Conservation (phyloP, 108 stramenopile genomes). For the Schizochytrium sp. region DNA sequence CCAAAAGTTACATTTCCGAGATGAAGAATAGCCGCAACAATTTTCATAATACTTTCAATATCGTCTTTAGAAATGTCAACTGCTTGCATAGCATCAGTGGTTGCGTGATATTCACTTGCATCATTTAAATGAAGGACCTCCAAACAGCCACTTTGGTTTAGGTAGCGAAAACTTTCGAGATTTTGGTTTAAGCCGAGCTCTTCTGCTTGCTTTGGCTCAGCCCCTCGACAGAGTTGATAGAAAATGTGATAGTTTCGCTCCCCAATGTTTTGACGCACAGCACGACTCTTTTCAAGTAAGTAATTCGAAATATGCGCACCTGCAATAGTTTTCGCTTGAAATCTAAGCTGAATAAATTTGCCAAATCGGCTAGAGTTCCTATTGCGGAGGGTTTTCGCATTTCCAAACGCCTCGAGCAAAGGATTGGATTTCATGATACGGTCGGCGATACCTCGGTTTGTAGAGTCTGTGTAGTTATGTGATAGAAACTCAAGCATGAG, state of each 20-base stretch:
- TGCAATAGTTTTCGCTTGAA: slow-evolving; percentile 49
- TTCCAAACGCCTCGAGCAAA: slow-evolving; percentile 67
- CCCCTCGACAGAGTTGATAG: slow-evolving; percentile 74
- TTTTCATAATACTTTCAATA: background rate
- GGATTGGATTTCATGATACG: slow-evolving; percentile 61
- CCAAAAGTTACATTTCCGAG: slow-evolving; percentile 67
- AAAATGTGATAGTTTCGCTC: slow-evolving; percentile 82
- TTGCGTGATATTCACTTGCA: slow-evolving; percentile 63
- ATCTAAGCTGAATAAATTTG: slow-evolving; percentile 63
- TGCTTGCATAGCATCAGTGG: slow-evolving; percentile 56
- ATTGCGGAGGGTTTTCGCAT: slow-evolving; percentile 64
- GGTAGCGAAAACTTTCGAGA: slow-evolving; percentile 30
- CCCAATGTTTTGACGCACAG: slow-evolving; percentile 73
- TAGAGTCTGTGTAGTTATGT: background rate
- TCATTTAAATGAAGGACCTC: slow-evolving; percentile 20
- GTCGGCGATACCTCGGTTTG: background rate
- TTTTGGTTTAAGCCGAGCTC: slow-evolving; percentile 75
- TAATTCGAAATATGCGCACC: slow-evolving; percentile 73
- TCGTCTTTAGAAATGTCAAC: slow-evolving; percentile 31
- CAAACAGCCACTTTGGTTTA: background rate
- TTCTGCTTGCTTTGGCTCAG: slow-evolving; percentile 63
- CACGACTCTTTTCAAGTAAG: slow-evolving; percentile 77
- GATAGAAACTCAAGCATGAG: slow-evolving; percentile 61
- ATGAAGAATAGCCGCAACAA: slow-evolving; percentile 66
- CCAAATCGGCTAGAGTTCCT: slow-evolving; percentile 66